Conservation (phyloP, 2,329 filamentous ascomycete species). For the Pseudocercospora cruenta region DNA sequence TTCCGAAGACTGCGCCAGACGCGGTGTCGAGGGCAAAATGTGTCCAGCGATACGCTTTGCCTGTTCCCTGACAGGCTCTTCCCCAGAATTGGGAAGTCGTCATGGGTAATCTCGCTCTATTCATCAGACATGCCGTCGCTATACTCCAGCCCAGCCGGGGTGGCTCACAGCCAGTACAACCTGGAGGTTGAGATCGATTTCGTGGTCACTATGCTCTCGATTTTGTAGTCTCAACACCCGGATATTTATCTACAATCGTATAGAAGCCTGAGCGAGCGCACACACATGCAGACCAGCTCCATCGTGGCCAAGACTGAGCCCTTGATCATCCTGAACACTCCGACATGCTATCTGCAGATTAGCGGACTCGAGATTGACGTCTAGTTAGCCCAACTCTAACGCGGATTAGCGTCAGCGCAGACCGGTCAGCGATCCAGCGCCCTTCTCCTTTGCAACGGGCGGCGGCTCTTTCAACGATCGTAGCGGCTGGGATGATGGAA, state of each 20-base stretch:
- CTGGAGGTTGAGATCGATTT: too few relatives aligned
- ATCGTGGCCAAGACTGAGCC: not conserved
- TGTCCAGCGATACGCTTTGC: not conserved
- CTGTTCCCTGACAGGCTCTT: not conserved
- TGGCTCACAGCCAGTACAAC: not conserved
- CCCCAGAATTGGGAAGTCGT: not conserved
- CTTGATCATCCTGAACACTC: not conserved
- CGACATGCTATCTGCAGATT: not conserved
- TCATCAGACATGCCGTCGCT: not conserved
- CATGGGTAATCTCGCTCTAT: not conserved
- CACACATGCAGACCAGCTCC: not conserved
- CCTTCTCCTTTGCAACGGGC: conserved; percentile 6
- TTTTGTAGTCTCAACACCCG: not conserved
- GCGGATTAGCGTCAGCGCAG: not conserved
- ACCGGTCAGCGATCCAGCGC: not conserved
- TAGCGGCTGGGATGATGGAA: not conserved
- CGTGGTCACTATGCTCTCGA: too few relatives aligned
- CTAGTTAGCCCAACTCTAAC: not conserved
- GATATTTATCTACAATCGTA: not conserved
- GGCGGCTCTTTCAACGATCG: conserved; percentile 1
- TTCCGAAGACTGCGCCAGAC: not conserved
- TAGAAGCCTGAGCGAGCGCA: not conserved
- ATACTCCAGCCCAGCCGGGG: not conserved
- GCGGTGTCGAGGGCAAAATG: not conserved
- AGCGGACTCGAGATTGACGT: conserved; percentile 4